A percentile compares a stretch with the other conserved stretches of the same genome.
These are phyloP conservation scores for Alternaria sp. DNA, from an alignment of 2,329 filamentous ascomycete species.

Conservation along the genomic window DNA sequence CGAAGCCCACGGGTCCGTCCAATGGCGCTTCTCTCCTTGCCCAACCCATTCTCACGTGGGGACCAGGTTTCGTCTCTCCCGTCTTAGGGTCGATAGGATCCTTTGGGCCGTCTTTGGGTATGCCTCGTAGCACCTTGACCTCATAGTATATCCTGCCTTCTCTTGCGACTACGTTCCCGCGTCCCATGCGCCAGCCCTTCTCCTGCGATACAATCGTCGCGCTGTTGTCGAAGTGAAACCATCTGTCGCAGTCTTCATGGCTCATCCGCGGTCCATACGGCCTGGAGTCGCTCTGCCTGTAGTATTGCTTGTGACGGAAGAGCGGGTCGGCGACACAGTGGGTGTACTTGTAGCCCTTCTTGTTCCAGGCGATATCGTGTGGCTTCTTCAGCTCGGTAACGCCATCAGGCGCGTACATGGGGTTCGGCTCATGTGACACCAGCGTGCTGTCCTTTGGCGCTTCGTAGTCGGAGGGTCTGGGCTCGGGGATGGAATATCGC, in stretches of 20 bases:
- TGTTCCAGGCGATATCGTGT: slow-evolving; percentile 65
- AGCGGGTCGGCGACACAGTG: slow-evolving; percentile 88
- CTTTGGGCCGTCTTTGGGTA: slow-evolving; percentile 57
- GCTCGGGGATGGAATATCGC: slow-evolving; percentile 58
- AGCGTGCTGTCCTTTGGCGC: slow-evolving; percentile 56
- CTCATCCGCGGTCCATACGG: slow-evolving; percentile 86
- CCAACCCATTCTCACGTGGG: slow-evolving; percentile 81
- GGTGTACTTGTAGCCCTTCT: slow-evolving; percentile 81
- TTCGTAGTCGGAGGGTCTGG: slow-evolving; percentile 56
- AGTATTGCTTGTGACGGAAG: slow-evolving; percentile 86
- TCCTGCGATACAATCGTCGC: slow-evolving; percentile 83
- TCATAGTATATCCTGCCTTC: slow-evolving; percentile 96
- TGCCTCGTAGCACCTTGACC: slow-evolving; percentile 83
- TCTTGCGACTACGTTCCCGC: slow-evolving; percentile 87
- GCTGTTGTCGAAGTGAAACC: slow-evolving; percentile 78
- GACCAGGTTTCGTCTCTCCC: slow-evolving; percentile 57
- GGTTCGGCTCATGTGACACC: slow-evolving; percentile 54
- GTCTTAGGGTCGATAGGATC: slow-evolving; percentile 42
- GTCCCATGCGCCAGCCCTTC: slow-evolving; percentile 89
- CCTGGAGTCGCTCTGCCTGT: slow-evolving; percentile 83
- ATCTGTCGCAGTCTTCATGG: slow-evolving; percentile 88
- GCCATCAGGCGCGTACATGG: slow-evolving; percentile 52
- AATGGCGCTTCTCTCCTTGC: slow-evolving; percentile 79
- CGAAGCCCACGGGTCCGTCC: slow-evolving; percentile 84
- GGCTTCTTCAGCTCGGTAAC: slow-evolving; percentile 55